Evolutionary conservation across 179 eudicot species (phyloP).

Genomic region (Carnegiea gigantea): DNA sequence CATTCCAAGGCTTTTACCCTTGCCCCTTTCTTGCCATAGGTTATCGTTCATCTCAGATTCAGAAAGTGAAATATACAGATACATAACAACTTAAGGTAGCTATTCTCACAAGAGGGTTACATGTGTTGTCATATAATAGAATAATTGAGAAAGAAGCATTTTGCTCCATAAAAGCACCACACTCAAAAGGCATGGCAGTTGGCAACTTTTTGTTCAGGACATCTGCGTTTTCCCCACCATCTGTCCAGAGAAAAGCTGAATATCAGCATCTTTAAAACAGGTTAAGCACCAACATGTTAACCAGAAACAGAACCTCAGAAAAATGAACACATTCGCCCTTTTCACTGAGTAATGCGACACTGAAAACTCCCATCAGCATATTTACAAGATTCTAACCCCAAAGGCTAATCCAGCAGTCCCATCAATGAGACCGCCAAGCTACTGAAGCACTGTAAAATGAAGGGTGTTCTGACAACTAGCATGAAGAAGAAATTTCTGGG

Average conservation of each 20-base stretch:
- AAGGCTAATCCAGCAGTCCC: constrained; percentile 7
- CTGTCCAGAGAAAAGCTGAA: not conserved
- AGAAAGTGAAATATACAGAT: too few relatives aligned
- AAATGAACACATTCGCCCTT: not conserved
- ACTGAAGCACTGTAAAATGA: constrained; percentile 6
- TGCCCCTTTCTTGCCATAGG: too few relatives aligned
- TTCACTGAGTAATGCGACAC: constrained; percentile 9
- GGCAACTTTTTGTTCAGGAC: too few relatives aligned
- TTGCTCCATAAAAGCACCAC: too few relatives aligned
- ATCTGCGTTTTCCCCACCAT: too few relatives aligned
- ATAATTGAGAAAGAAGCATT: too few relatives aligned
- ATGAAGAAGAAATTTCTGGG: not conserved
- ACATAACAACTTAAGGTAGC: too few relatives aligned
- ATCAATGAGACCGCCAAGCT: constrained; percentile 13
- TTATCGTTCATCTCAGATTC: too few relatives aligned
- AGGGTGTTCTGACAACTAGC: constrained; percentile 7
- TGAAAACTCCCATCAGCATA: constrained; percentile 18
- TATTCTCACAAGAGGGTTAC: too few relatives aligned
- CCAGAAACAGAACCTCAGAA: not conserved
- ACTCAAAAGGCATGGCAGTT: too few relatives aligned
- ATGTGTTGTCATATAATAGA: too few relatives aligned
- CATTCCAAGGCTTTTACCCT: too few relatives aligned
- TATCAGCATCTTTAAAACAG: not conserved
- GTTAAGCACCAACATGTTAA: not conserved
- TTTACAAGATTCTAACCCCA: constrained; percentile 23